phyloP scores from a whole-genome alignment of 2,329 filamentous ascomycete species.

The Penicillium italicum region DNA sequence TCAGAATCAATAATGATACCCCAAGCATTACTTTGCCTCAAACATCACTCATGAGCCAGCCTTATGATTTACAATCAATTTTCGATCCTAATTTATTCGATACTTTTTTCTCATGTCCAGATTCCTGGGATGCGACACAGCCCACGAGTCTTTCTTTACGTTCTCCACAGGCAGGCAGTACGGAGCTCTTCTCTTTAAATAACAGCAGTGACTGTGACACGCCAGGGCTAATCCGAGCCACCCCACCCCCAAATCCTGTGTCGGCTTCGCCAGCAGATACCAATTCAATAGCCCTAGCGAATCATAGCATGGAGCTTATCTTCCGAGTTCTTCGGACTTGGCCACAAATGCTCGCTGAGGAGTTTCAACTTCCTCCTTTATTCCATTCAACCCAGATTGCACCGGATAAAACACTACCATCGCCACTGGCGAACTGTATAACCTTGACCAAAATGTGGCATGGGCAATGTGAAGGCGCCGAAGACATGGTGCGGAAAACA shows the following conservation, averaged over 20 bases:
- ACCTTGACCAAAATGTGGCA: slow-evolving; percentile 40
- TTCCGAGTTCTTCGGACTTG: slow-evolving; percentile 38
- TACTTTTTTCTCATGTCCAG: background rate
- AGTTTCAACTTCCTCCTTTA: slow-evolving; percentile 37
- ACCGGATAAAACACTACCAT: slow-evolving; percentile 16
- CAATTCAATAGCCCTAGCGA: background rate
- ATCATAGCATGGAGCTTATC: slow-evolving; percentile 34
- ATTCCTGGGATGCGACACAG: background rate
- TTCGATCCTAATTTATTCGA: slow-evolving; percentile 1
- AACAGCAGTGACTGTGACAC: background rate
- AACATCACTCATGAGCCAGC: background rate
- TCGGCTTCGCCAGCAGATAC: background rate
- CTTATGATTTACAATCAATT: background rate
- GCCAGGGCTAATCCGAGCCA: background rate
- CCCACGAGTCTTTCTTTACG: background rate
- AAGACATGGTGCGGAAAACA: slow-evolving; percentile 32
- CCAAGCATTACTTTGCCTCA: background rate
- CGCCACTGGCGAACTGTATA: slow-evolving; percentile 37
- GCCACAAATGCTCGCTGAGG: slow-evolving; percentile 40
- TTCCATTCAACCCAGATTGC: slow-evolving; percentile 31
- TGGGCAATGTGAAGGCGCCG: slow-evolving; percentile 28
- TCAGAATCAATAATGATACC: background rate
- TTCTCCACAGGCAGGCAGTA: background rate
- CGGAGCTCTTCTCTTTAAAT: background rate
- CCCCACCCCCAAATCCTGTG: background rate